Evolutionary conservation across 2,329 filamentous ascomycete genomes (phyloP), one percentile per base, ranked within the genome.

Genomic region (Thielaviopsis populi): DNA sequence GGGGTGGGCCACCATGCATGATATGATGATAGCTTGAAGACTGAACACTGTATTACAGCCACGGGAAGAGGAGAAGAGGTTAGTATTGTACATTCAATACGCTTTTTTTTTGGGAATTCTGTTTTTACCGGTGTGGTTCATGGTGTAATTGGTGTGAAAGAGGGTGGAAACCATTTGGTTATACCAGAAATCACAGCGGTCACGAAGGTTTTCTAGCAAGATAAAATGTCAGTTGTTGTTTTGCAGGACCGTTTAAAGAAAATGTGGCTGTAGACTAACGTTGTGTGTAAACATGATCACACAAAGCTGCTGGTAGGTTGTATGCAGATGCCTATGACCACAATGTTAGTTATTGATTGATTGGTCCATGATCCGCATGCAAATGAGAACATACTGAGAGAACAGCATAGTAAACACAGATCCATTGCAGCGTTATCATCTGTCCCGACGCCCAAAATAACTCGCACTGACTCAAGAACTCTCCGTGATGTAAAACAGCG

Each of bases 1-100:
- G 17, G 64, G 64, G 24, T 66, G 64, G n/a, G 64, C 64, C 6
- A 63, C 61, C 64, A 66, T 66, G 37, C 64, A 66, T 4, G 64
- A 66, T 17, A 66, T 66, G 10, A 66, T 63, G 19, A 66, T 66
- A 11, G 61, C 64, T 56, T 66, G 64, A 15, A 66, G 43, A 46
- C 41, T 60, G 11, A 63, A 61, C 11, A 53, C 63, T 65, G n/a
- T 13, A 22, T 37, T 37, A 8, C 40, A 37, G 19, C 15, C 42
- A 8, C 11, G 24, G n/a, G 37, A 48, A 48, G 19, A 19, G 46
- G 2, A 37, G 43, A 24, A 46, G 58, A 22, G 6, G 24, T 19
- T 24, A 22, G 19, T n/a, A 13, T 13, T n/a, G 15, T 1, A 2
- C 3, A 42, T 61, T 30, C 42, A 2, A n/a, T n/a, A n/a, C n/a